Percentiles rank a stretch among this genome's conserved stretches.
Conservation (phyloP, 257 asterid genomes). For the Salvia miltiorrhiza region DNA sequence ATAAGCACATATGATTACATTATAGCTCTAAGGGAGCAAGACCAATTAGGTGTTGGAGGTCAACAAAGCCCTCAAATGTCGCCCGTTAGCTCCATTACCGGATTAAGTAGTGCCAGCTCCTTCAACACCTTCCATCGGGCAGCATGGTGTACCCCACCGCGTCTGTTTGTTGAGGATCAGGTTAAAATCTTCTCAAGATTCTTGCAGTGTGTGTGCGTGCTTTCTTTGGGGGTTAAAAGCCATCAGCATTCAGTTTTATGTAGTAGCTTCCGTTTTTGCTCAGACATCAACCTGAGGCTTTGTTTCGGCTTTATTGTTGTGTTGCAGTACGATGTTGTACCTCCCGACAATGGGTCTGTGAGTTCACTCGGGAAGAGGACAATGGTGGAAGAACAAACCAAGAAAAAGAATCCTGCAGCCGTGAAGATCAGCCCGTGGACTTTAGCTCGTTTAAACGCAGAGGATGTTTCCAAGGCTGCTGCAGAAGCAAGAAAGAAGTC, state of each 20-base stretch:
- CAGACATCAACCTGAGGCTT: background rate
- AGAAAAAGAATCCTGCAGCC: slow-evolving; percentile 72
- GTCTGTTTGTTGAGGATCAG: slow-evolving; percentile 97
- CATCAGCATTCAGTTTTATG: no score
- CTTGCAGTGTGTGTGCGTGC: background rate
- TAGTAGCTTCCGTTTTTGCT: background rate
- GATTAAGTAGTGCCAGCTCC: slow-evolving; percentile 93
- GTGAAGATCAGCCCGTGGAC: slow-evolving; percentile 99
- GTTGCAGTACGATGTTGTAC: slow-evolving; percentile 82
- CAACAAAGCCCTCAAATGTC: slow-evolving; percentile 99
- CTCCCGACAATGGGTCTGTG: slow-evolving; percentile 76
- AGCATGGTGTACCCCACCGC: slow-evolving; percentile 99
- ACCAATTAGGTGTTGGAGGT: slow-evolving; percentile 66
- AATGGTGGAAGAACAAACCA: slow-evolving; percentile 49
- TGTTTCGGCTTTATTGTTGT: background rate
- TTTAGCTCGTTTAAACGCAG: slow-evolving; percentile 80
- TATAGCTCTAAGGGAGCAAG: slow-evolving; percentile 97
- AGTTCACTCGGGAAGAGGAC: slow-evolving; percentile 79
- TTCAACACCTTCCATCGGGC: slow-evolving; percentile 83
- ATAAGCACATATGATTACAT: slow-evolving; percentile 96
- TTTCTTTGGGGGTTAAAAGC: no score
- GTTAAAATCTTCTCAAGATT: slow-evolving; percentile 26
- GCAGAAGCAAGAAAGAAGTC: slow-evolving; percentile 95
- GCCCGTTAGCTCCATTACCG: slow-evolving; percentile 78
- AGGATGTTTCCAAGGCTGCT: slow-evolving; percentile 89